Evolutionary conservation across 352 stramenopile genomes (phyloP), one percentile per base, ranked within the genome.

Genomic region (Plasmopara viticola): DNA sequence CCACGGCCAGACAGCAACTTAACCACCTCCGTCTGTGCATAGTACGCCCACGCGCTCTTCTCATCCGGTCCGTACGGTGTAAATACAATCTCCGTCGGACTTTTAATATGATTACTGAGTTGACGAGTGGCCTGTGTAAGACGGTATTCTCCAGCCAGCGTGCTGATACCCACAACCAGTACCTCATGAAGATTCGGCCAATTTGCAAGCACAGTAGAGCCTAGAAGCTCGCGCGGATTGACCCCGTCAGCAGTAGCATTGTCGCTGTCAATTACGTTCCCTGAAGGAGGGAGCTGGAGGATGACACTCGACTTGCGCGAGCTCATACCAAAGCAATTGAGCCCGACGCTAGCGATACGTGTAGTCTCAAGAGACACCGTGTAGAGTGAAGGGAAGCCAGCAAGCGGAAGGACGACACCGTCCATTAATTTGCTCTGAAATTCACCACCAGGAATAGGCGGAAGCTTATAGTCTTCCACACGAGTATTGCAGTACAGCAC

Each of bases 171-270:
- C 13, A 95, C 72, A 37, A 97, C 85, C 29, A 82, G 86, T 5
- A 87, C 95, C 77, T 99, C 96, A 60, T 98, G 95, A 72, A 99
- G 86, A 67, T 98, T 98, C 3, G 97, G 97, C 90, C 95, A 99
- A 72, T 99, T 98, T 6, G 98, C 91, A 56, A 97, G 90, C 4
- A 98, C 75, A 0, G 68, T 88, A 30, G 67, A 75, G 0, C 79
- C 75, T 9, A 93, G 51, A 1, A 93, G 29, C 12, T 74, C 62
- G 10, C 78, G 56, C 2, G 72, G 58, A 14, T 68, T 61, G 6
- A 70, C 59, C 46, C 75, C 29, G 17, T 68, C 54, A 14, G 45
- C 54, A 66, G 49, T 42, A 44, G 41, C 37, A 1, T 62, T 69
- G 1, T 40, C 48, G 15, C 52, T 45, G 30, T 57, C 51, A 41